Conservation (phyloP, 352 stramenopile genomes). For the Phytophthora sp. region DNA sequence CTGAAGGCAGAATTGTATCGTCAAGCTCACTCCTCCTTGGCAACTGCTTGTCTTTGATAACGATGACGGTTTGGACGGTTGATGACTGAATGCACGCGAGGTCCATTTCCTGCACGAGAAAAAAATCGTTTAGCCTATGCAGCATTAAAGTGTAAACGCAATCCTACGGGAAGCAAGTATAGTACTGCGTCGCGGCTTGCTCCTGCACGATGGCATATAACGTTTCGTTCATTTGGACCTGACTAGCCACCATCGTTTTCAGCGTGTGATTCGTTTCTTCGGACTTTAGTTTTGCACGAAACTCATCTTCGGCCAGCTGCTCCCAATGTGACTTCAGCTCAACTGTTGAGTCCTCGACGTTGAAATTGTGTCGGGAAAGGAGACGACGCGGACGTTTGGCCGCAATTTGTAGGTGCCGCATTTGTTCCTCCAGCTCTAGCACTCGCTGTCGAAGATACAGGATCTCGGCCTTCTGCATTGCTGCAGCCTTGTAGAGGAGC, state of each 20-base stretch:
- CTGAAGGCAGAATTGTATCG: background rate
- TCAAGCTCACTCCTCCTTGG: background rate
- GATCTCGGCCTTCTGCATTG: slow-evolving; percentile 24
- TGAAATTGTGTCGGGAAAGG: background rate
- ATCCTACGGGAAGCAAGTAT: background rate
- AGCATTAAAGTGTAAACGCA: background rate
- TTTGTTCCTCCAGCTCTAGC: slow-evolving; percentile 16
- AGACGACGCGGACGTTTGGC: background rate
- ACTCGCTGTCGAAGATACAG: slow-evolving; percentile 16
- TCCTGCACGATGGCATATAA: slow-evolving; percentile 2
- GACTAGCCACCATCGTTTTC: slow-evolving; percentile 1
- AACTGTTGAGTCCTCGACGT: background rate
- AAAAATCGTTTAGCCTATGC: background rate
- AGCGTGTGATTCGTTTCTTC: slow-evolving; percentile 17
- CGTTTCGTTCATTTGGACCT: background rate
- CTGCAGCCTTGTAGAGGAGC: slow-evolving; percentile 28
- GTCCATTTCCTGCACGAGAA: slow-evolving; percentile 1
- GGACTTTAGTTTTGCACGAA: slow-evolving; percentile 4
- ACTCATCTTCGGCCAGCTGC: slow-evolving; percentile 3
- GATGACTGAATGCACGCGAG: background rate
- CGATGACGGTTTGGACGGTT: background rate
- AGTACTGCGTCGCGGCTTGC: background rate
- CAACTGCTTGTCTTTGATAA: background rate
- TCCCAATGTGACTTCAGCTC: slow-evolving; percentile 3
- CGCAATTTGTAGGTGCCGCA: background rate